Conservation (phyloP, 768 basidiomycete species). For the Agrocybe praecox region DNA sequence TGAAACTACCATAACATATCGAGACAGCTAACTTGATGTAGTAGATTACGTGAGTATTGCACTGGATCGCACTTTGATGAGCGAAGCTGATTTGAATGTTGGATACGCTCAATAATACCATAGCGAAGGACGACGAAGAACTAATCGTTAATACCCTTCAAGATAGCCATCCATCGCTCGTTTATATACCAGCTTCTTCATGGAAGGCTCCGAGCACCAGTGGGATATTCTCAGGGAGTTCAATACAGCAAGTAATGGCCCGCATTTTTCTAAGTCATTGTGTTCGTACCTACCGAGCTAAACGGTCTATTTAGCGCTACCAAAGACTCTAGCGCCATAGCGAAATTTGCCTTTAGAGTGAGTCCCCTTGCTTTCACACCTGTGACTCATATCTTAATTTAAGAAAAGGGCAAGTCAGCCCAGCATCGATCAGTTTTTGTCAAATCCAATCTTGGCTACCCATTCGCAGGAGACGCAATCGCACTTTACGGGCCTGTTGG, state of each 20-base stretch:
- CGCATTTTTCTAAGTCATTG: no score
- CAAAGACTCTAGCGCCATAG: not conserved
- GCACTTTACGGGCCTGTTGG: slow-evolving; percentile 44
- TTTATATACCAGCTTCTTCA: slow-evolving; percentile 29
- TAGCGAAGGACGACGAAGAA: slow-evolving; percentile 18
- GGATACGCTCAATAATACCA: slow-evolving; percentile 10
- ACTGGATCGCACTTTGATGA: no score
- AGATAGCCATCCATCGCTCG: slow-evolving; percentile 39
- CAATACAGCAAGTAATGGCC: slow-evolving; percentile 36
- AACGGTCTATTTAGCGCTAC: not conserved
- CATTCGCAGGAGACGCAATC: slow-evolving; percentile 41
- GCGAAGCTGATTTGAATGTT: no score
- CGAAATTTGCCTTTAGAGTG: not conserved
- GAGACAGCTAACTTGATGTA: slow-evolving; percentile 16
- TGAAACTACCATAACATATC: slow-evolving; percentile 16
- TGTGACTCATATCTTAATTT: not conserved
- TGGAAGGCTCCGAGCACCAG: slow-evolving; percentile 34
- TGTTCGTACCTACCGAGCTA: no score
- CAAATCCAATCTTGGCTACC: not conserved
- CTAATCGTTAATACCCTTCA: slow-evolving; percentile 24
- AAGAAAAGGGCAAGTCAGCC: not conserved
- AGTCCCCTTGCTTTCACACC: not conserved
- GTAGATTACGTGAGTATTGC: slow-evolving; percentile 19
- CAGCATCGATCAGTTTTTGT: slow-evolving; percentile 15
- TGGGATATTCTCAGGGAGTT: slow-evolving; percentile 41